Base-by-base conservation (phyloP, 2,329 filamentous ascomycete genomes). In the Pyricularia pennisetigena region DNA sequence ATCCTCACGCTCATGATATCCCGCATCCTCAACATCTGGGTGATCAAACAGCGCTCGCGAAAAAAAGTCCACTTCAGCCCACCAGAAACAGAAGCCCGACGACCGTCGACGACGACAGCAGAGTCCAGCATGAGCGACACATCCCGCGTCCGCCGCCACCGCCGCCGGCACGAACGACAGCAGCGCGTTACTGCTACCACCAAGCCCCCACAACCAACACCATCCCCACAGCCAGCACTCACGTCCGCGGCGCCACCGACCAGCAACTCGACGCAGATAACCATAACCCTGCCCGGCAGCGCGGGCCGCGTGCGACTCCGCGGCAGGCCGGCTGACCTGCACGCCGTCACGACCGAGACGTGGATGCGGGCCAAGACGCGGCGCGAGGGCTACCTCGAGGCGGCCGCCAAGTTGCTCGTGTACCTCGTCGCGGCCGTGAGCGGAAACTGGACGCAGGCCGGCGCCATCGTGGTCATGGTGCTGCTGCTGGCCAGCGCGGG, bases 351-450 rank as follows among this genome's bases (percentile, higher is more conserved):
- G 0, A 82, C 83, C 3, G 82, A 84, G 3, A 73, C 80, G 30
- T 89, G 86, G 86, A 75, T 90, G 64, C 78, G 81, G 12, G 77
- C 81, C 57, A 82, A 83, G 74, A 85, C 82, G 0, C 75, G 79
- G 29, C 64, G 81, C 2, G 83, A 88, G 70, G 79, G 82, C 32
- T 85, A 82, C 71, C 75, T 85, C 67, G 82, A 84, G 70, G 84
- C 84, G 0, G 73, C 77, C 0, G 82, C 85, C 10, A 88, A 86
- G 71, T 71, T 89, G 64, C 77, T 86, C 68, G 85, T 88, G 4
- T 89, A 87, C 72, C 72, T 86, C 3, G 83, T 83, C 62, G 85
- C 84, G 6, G 81, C 82, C 1, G 74, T 88, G 24, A 82, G 83
- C 68, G 83, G 82, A 12, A 88, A 88, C 73, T 81, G 86, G 69